These are phyloP conservation scores for Penicillium waksmanii DNA, from an alignment of 495 filamentous ascomycete species.

Conservation along the genomic window DNA sequence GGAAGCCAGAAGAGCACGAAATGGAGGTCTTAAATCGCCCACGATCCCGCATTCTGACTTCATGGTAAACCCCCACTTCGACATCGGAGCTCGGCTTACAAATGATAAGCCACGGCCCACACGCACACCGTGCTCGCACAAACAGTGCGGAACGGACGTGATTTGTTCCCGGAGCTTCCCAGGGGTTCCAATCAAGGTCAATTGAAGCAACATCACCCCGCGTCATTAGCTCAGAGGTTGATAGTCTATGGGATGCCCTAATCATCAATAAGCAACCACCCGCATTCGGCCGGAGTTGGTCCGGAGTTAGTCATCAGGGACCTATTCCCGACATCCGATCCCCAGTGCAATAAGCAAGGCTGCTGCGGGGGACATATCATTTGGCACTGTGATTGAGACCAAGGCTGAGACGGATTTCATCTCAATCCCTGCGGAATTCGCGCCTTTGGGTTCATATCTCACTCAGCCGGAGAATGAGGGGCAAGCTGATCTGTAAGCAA, in stretches of 20 bases:
- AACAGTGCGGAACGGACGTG: not conserved
- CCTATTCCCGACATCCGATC: not conserved
- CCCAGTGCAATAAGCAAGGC: not conserved
- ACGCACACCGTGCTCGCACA: not conserved
- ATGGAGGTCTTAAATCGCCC: not conserved
- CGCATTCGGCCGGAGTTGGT: not conserved
- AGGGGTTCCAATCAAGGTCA: not conserved
- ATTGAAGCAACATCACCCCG: not conserved
- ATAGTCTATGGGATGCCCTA: not conserved
- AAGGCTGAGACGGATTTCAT: not conserved
- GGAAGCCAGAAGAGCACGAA: not conserved
- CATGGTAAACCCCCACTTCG: constrained; percentile 1
- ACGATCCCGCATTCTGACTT: not conserved
- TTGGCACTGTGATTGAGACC: too few relatives aligned
- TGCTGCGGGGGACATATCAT: too few relatives aligned
- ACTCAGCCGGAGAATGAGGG: not conserved
- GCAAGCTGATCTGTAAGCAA: not conserved
- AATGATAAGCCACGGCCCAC: constrained; percentile 1
- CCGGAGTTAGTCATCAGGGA: not conserved
- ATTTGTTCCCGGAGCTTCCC: not conserved
- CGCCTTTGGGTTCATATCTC: not conserved
- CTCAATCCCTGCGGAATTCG: not conserved
- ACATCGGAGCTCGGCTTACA: constrained; percentile 16
- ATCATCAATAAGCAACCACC: not conserved
- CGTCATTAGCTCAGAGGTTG: not conserved